Conservation (phyloP, 306 rosid species). For the Spatholobus suberectus region DNA sequence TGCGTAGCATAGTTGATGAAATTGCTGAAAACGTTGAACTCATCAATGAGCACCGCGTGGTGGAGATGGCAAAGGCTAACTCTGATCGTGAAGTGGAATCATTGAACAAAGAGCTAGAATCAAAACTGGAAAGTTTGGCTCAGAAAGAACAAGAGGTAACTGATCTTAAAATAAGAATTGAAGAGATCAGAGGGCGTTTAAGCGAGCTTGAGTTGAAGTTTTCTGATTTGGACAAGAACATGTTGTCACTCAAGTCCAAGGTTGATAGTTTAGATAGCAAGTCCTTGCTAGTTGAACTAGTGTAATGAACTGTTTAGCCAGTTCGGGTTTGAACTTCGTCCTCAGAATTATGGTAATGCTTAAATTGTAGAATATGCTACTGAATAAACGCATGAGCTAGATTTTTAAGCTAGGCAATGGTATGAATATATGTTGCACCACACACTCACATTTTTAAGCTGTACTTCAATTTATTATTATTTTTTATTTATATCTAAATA, state of each 20-base stretch:
- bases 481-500: conserved; percentile 16
- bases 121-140: conserved; percentile 58
- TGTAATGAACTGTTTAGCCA: conserved; percentile 36
- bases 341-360: conserved; percentile 1
- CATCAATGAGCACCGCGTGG: conserved; percentile 51
- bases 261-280: conserved; percentile 55
- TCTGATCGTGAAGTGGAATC: conserved; percentile 60
- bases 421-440: conserved; percentile 8
- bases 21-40: conserved; percentile 60
- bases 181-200: conserved; percentile 56
- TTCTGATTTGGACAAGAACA: conserved; percentile 59
- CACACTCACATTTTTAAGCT: conserved; percentile 32
- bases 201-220: conserved; percentile 71
- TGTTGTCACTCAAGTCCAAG: conserved; percentile 63
- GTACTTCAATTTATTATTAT: conserved; percentile 4
- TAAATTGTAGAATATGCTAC: conserved; percentile 29
- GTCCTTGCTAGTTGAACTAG: conserved; percentile 63
- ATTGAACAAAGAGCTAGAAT: conserved; percentile 62
- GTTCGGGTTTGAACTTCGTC: conserved; percentile 11
- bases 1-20: conserved; percentile 61
- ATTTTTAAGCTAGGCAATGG: conserved; percentile 32
- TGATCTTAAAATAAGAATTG: conserved; percentile 53
- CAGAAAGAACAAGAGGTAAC: conserved; percentile 67
- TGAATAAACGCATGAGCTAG: conserved; percentile 41
- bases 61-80: conserved; percentile 59